phyloP scores from a whole-genome alignment of 345 rosid species.

The Hypericum androsaemum region DNA sequence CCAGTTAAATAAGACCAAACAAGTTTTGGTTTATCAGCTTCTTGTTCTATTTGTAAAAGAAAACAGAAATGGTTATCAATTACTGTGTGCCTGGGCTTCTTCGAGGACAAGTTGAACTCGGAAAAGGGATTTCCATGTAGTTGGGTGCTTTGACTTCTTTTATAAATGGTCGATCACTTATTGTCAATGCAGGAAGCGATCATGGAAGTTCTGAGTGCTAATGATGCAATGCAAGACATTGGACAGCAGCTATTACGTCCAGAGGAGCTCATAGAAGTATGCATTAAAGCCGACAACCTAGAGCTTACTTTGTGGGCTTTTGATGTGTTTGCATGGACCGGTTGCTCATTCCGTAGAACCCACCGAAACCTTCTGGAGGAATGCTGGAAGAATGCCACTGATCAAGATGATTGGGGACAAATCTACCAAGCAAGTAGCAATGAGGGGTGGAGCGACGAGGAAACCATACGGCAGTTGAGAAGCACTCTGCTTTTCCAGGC shows the following conservation, averaged over 20 bases:
- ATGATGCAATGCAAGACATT: slow-evolving; percentile 26
- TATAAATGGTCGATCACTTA: neutral
- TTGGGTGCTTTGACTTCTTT: neutral
- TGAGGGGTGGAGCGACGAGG: slow-evolving; percentile 90
- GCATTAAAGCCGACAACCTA: slow-evolving; percentile 43
- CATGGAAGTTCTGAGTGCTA: slow-evolving; percentile 27
- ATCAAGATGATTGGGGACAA: slow-evolving; percentile 70
- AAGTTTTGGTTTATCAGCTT: no score
- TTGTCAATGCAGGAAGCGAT: slow-evolving; percentile 52
- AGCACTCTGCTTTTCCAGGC: slow-evolving; percentile 69
- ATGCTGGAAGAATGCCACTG: slow-evolving; percentile 84
- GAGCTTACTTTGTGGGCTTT: slow-evolving; percentile 55
- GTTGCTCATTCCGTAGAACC: slow-evolving; percentile 63
- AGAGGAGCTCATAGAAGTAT: slow-evolving; percentile 60
- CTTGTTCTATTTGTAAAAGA: no score
- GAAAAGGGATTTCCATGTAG: no score
- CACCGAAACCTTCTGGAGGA: slow-evolving; percentile 62
- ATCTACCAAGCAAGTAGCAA: slow-evolving; percentile 44
- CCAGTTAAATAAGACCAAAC: no score
- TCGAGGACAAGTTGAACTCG: no score
- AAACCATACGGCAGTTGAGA: slow-evolving; percentile 52
- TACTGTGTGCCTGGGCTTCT: no score
- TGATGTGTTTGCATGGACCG: slow-evolving; percentile 84
- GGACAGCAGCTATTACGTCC: slow-evolving; percentile 45
- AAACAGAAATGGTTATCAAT: no score